Conservation (phyloP, 192 early-diverging fungal species). For the Rhizophlyctis rosea region DNA sequence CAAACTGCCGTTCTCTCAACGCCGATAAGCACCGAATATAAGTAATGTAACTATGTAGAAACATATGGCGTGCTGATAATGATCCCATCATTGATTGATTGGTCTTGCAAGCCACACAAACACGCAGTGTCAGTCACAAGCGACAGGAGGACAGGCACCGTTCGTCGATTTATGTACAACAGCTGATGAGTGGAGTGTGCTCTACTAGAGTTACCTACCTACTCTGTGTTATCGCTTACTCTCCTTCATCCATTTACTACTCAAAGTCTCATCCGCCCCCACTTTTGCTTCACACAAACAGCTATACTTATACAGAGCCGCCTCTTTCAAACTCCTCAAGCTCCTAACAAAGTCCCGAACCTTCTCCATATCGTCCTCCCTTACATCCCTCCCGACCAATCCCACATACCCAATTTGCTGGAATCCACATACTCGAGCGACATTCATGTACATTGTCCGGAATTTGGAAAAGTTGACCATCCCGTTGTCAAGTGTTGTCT, state of each 20-base stretch:
- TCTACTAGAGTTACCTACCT: no score
- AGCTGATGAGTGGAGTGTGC: no score
- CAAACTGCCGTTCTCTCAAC: no score
- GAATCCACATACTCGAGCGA: neutral
- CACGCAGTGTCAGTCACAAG: no score
- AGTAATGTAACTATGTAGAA: no score
- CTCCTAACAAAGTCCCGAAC: neutral
- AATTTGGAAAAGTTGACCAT: conserved; percentile 29
- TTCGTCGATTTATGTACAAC: no score
- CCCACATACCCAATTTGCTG: conserved; percentile 19
- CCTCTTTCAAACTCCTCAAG: conserved; percentile 22
- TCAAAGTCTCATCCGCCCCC: conserved; percentile 16
- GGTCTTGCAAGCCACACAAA: no score
- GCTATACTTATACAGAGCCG: conserved; percentile 30
- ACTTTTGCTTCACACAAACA: conserved; percentile 26
- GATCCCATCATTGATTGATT: no score
- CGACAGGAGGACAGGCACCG: no score
- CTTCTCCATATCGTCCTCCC: neutral
- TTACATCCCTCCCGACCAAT: no score
- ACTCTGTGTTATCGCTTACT: neutral
- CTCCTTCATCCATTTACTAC: conserved; percentile 27
- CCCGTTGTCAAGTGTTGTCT: conserved; percentile 40
- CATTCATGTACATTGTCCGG: conserved; percentile 3
- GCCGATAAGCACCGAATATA: no score
- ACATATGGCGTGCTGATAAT: no score